Conservation (phyloP, 345 rosid genomes). For the Citrus glauca region DNA sequence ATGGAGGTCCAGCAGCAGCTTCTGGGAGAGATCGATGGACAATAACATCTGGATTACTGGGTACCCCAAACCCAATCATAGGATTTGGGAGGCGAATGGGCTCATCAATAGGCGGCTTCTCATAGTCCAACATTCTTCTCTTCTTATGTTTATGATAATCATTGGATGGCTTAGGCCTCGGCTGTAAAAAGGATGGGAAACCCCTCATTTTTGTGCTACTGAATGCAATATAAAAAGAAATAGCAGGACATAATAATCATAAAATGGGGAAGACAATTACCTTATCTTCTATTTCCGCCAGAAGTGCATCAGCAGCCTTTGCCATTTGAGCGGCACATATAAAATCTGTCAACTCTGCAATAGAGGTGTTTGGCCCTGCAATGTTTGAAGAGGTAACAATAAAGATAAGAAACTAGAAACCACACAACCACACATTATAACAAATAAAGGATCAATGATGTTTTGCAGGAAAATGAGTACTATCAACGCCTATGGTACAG, state of each 20-base stretch:
- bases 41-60: conserved; percentile 32
- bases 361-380: conserved; percentile 58
- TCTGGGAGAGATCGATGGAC: conserved; percentile 53
- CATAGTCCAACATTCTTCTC: conserved; percentile 38
- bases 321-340: conserved; percentile 80
- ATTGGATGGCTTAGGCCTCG: conserved; percentile 23
- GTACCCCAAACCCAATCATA: conserved; percentile 91
- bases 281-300: conserved; percentile 45
- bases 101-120: conserved; percentile 37
- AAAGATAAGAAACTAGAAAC: conserved; percentile 4
- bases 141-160: conserved; percentile 38
- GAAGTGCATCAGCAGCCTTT: conserved; percentile 50
- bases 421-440: neutral
- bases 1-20: conserved; percentile 65
- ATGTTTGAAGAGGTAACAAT: conserved; percentile 9
- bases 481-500: too few species aligned
- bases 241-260: neutral
- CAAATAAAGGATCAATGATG: neutral
- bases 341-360: conserved; percentile 68
- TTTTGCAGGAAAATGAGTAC: neutral
- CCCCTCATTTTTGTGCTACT: neutral
- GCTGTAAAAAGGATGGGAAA: conserved; percentile 27
- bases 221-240: neutral
- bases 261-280: conserved; percentile 24
- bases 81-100: conserved; percentile 68